A percentile compares a stretch with the other conserved stretches of the same genome.
Evolutionary conservation across 306 rosid species (phyloP).

Genomic region (Trifolium fragiferum): DNA sequence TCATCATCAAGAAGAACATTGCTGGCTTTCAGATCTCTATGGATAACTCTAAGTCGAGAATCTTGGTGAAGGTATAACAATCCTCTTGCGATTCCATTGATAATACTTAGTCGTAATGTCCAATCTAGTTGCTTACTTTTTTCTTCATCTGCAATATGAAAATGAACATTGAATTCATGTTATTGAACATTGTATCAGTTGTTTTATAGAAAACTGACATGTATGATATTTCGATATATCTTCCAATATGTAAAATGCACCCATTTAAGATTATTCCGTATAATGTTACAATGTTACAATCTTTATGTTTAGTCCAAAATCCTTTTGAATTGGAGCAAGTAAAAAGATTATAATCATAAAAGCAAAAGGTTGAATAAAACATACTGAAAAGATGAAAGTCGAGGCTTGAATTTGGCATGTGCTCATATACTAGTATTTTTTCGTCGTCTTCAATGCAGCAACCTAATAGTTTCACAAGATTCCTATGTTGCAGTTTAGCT

Average conservation of each 20-base stretch:
- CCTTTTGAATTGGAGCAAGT: too few relatives aligned
- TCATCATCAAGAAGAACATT: constrained; percentile 53
- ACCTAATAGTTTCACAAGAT: constrained; percentile 67
- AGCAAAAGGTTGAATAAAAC: too few relatives aligned
- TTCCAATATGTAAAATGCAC: too few relatives aligned
- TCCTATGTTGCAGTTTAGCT: constrained; percentile 60
- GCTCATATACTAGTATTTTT: constrained; percentile 62
- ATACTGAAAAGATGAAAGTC: too few relatives aligned
- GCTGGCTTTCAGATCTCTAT: constrained; percentile 56
- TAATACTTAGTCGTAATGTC: constrained; percentile 42
- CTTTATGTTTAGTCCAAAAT: too few relatives aligned
- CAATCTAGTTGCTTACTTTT: constrained; percentile 43
- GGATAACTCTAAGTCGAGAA: constrained; percentile 51
- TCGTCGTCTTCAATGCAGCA: constrained; percentile 59
- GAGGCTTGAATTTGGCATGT: constrained; percentile 39
- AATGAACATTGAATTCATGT: neutral
- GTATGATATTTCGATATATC: too few relatives aligned
- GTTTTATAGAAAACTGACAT: too few relatives aligned
- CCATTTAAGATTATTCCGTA: too few relatives aligned
- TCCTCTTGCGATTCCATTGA: constrained; percentile 55
- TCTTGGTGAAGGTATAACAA: constrained; percentile 58
- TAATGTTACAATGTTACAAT: too few relatives aligned
- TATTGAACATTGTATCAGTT: too few relatives aligned
- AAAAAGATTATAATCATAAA: too few relatives aligned
- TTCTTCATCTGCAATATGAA: constrained; percentile 38